Evolutionary conservation across 2,329 filamentous ascomycete species (phyloP).

Genomic region (Cytospora schulzeri): DNA sequence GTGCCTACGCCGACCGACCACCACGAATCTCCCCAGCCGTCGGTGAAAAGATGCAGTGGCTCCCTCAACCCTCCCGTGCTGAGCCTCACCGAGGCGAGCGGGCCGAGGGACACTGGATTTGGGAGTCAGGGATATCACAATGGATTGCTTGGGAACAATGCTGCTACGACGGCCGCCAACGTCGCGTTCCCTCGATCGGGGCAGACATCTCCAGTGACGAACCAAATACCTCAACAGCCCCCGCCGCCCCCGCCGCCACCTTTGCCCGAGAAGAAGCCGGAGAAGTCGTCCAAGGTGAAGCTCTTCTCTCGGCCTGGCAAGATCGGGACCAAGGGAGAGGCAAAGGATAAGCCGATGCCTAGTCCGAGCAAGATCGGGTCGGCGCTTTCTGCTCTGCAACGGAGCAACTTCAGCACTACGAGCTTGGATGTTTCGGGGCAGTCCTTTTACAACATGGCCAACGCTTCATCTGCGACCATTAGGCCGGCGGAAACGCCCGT

Average conservation of each 20-base stretch:
- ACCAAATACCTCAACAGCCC: conserved; percentile 39
- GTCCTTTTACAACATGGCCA: conserved; percentile 73
- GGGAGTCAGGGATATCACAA: conserved; percentile 58
- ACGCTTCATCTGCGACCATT: conserved; percentile 76
- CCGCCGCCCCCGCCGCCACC: conserved; percentile 43
- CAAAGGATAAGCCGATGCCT: conserved; percentile 67
- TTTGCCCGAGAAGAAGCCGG: conserved; percentile 62
- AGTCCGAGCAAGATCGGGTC: conserved; percentile 73
- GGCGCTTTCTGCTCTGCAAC: conserved; percentile 65
- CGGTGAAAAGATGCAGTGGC: conserved; percentile 47
- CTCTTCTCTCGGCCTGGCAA: conserved; percentile 78
- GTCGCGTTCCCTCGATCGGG: conserved; percentile 70
- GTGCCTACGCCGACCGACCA: conserved; percentile 59
- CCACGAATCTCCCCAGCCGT: conserved; percentile 38
- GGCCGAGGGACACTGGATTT: conserved; percentile 59
- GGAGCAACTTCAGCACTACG: conserved; percentile 70
- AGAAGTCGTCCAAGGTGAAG: conserved; percentile 75
- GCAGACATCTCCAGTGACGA: conserved; percentile 49
- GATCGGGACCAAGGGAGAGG: conserved; percentile 70
- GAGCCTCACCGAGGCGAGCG: conserved; percentile 67
- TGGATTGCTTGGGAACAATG: conserved; percentile 61
- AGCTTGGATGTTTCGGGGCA: conserved; percentile 66
- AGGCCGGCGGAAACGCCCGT: conserved; percentile 60
- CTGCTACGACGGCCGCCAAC: conserved; percentile 71
- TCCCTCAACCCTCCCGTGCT: conserved; percentile 64